A percentile compares a stretch with the other conserved stretches of the same genome.
Conservation (phyloP, 2,329 filamentous ascomycete genomes). For the Monilinia vaccinii-corymbosi region DNA sequence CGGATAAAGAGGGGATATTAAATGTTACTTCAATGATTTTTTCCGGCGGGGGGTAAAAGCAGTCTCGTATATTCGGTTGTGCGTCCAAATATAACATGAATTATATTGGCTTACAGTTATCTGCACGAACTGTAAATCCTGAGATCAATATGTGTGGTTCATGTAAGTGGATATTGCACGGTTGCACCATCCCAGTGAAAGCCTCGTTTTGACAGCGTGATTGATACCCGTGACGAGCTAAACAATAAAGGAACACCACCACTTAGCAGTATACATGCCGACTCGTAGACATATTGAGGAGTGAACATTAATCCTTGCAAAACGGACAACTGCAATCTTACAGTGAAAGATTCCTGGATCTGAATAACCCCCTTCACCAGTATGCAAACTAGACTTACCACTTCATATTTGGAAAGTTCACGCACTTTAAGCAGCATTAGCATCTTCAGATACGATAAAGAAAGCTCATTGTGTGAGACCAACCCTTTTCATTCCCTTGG, state of each 20-base stretch:
- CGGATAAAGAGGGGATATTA: conserved; percentile 1
- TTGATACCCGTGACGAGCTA: not conserved
- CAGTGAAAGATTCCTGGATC: not conserved
- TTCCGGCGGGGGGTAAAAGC: not conserved
- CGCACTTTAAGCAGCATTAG: conserved; percentile 18
- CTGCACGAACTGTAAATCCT: not conserved
- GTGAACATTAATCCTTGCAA: not conserved
- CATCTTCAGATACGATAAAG: conserved; percentile 15
- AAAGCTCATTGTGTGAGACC: conserved; percentile 29
- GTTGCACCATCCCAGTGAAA: not conserved
- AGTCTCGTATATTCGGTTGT: not conserved
- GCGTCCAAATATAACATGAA: not conserved
- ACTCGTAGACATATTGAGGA: not conserved
- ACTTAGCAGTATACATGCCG: not conserved
- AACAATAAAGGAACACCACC: not conserved
- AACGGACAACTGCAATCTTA: not conserved
- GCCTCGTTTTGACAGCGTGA: not conserved
- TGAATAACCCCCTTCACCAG: not conserved
- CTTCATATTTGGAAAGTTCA: not conserved
- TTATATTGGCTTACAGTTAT: not conserved
- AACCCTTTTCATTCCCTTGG: conserved; percentile 26
- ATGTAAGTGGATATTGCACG: not conserved
- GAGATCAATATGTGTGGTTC: not conserved
- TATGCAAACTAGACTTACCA: not conserved
- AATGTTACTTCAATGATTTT: not conserved